Evolutionary conservation across 371 early-diverging fungal genomes (phyloP).

Genomic region (Mycotypha africana): DNA sequence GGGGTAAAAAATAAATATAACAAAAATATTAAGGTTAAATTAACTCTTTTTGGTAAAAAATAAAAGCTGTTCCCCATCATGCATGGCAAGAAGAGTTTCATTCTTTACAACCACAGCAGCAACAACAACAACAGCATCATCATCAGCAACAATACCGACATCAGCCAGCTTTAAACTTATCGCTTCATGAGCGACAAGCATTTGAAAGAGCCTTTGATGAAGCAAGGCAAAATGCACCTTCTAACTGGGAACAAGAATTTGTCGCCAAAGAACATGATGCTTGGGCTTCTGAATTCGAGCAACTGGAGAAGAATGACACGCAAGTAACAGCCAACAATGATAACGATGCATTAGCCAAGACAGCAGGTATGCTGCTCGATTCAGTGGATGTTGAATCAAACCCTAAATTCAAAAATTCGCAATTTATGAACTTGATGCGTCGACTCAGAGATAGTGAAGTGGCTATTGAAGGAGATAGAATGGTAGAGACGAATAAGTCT

Average conservation of each 20-base stretch:
- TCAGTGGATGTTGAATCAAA: slow-evolving; percentile 70
- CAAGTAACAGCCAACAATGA: slow-evolving; percentile 25
- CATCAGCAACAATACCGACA: slow-evolving; percentile 17
- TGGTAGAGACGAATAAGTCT: slow-evolving; percentile 53
- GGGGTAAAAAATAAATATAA: slow-evolving; percentile 2
- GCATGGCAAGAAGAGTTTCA: slow-evolving; percentile 46
- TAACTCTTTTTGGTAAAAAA: slow-evolving; percentile 9
- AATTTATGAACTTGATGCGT: slow-evolving; percentile 88
- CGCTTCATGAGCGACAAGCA: slow-evolving; percentile 27
- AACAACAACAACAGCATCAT: slow-evolving; percentile 4
- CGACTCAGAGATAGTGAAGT: slow-evolving; percentile 84
- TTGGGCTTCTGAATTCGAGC: slow-evolving; percentile 54
- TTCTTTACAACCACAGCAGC: slow-evolving; percentile 13
- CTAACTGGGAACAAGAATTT: slow-evolving; percentile 52
- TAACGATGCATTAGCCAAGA: slow-evolving; percentile 70
- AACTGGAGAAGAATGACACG: slow-evolving; percentile 10
- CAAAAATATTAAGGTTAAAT: slow-evolving; percentile 1
- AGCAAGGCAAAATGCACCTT: slow-evolving; percentile 30
- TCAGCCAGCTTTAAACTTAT: slow-evolving; percentile 4
- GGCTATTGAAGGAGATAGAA: slow-evolving; percentile 76
- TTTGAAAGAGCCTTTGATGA: slow-evolving; percentile 76
- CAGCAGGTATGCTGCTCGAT: slow-evolving; percentile 80
- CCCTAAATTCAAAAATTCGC: slow-evolving; percentile 89
- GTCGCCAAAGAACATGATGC: slow-evolving; percentile 36
- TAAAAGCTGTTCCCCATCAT: no score